These are phyloP conservation scores for Ampelocalamus luodianensis DNA, from an alignment of 176 grass and related monocot genomes.

Conservation along the genomic window DNA sequence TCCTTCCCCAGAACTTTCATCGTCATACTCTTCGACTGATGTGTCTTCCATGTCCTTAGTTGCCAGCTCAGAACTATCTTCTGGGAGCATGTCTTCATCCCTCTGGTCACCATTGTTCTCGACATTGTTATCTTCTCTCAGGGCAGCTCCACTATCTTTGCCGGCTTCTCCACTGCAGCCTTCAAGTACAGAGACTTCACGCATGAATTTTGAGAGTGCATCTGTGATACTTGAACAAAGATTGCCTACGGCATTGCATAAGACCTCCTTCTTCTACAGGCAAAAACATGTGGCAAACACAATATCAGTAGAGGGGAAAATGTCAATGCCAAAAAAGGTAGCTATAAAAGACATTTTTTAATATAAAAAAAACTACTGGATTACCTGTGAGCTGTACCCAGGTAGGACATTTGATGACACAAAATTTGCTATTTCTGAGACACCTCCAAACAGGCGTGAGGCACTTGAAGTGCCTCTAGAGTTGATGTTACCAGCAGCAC, in stretches of 20 bases:
- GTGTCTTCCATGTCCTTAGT: constrained; percentile 20
- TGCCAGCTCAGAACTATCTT: constrained; percentile 33
- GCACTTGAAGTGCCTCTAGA: too few relatives aligned
- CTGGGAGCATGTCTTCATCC: constrained; percentile 5
- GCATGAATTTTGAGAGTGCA: constrained; percentile 39
- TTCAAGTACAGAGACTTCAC: constrained; percentile 36
- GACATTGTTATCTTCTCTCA: not conserved
- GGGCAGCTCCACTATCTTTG: not conserved
- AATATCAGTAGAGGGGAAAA: not conserved
- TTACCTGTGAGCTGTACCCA: constrained; percentile 13
- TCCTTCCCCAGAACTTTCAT: constrained; percentile 9
- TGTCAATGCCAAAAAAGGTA: not conserved
- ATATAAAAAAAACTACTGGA: too few relatives aligned
- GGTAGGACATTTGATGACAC: too few relatives aligned
- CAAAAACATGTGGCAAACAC: not conserved
- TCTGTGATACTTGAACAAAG: constrained; percentile 44
- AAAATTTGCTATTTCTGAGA: too few relatives aligned
- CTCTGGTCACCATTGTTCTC: not conserved
- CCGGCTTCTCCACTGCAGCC: constrained; percentile 4
- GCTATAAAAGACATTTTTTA: not conserved
- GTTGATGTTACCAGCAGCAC: too few relatives aligned
- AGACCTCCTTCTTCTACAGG: constrained; percentile 28
- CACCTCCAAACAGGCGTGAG: too few relatives aligned
- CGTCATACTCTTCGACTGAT: constrained; percentile 6
- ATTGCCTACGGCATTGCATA: constrained; percentile 27